These are phyloP conservation scores for Leccinum incarnatum DNA, from an alignment of 768 basidiomycete species.

Conservation along the genomic window DNA sequence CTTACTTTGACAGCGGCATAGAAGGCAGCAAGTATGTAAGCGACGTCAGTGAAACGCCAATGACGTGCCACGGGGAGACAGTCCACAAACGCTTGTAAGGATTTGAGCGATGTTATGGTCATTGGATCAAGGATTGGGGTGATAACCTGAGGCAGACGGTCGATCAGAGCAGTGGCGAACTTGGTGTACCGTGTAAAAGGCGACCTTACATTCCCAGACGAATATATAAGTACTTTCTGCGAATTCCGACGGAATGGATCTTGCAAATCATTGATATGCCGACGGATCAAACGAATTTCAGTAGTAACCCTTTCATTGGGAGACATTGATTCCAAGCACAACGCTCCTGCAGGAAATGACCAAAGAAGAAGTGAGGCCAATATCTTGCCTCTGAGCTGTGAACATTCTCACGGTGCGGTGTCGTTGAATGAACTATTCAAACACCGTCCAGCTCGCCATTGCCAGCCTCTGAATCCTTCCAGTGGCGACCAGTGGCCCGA, in stretches of 20 bases:
- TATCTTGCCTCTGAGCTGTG: too few species aligned
- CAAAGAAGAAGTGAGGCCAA: too few species aligned
- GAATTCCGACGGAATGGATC: background rate
- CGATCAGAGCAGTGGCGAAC: background rate
- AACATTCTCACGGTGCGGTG: too few species aligned
- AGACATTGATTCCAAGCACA: too few species aligned
- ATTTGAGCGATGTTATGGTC: background rate
- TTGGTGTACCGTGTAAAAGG: background rate
- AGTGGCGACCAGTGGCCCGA: too few species aligned
- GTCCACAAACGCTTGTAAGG: background rate
- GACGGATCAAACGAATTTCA: background rate
- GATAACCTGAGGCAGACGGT: background rate
- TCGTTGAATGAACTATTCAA: too few species aligned
- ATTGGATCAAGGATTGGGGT: background rate
- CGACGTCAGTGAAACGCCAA: conserved; percentile 1
- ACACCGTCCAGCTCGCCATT: too few species aligned
- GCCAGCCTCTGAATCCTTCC: too few species aligned
- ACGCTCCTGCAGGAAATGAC: too few species aligned
- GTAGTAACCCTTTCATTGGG: background rate
- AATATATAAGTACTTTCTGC: background rate
- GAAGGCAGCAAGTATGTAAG: conserved; percentile 1
- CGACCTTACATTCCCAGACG: background rate
- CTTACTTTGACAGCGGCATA: conserved; percentile 10
- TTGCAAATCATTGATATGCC: background rate
- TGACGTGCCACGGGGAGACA: background rate